A percentile compares a stretch with the other conserved stretches of the same genome.
Evolutionary conservation across 2,329 filamentous ascomycete genomes (phyloP).

Genomic region (Exophiala aquamarina): DNA sequence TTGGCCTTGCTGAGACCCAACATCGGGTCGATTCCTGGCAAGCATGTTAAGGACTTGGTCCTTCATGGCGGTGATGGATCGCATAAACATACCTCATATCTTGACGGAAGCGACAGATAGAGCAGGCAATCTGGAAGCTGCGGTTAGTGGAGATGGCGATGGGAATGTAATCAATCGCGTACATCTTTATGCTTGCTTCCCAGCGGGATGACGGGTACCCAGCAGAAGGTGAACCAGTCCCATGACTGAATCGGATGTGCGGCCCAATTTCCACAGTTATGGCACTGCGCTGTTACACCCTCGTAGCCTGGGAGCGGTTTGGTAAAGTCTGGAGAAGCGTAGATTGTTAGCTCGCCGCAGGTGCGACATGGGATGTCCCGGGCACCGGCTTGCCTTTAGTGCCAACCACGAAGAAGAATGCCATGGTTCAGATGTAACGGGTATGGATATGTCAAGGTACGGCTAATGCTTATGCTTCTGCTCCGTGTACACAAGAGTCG

Average conservation of each 20-base stretch:
- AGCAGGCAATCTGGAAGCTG: conserved; percentile 21
- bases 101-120: conserved; percentile 28
- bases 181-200: conserved; percentile 33
- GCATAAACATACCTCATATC: conserved; percentile 19
- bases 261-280: conserved; percentile 48
- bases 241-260: conserved; percentile 45
- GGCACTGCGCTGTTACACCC: conserved; percentile 45
- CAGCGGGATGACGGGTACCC: conserved; percentile 37
- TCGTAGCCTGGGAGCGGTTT: conserved; percentile 46
- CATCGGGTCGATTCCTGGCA: conserved; percentile 25
- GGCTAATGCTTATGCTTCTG: too few relatives aligned
- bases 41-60: not conserved
- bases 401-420: conserved; percentile 26
- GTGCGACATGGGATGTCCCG: too few relatives aligned
- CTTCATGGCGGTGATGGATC: too few relatives aligned
- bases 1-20: conserved; percentile 24
- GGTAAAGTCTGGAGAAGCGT: conserved; percentile 44
- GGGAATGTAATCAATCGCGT: not conserved
- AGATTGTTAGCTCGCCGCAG: conserved; percentile 10
- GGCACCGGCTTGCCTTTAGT: conserved; percentile 25
- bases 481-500: too few relatives aligned
- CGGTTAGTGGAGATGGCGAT: conserved; percentile 4
- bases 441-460: too few relatives aligned
- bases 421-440: conserved; percentile 14
- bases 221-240: conserved; percentile 49